These are phyloP conservation scores for Boletus pseudopeckii DNA, from an alignment of 768 basidiomycete genomes.

Conservation along the genomic window DNA sequence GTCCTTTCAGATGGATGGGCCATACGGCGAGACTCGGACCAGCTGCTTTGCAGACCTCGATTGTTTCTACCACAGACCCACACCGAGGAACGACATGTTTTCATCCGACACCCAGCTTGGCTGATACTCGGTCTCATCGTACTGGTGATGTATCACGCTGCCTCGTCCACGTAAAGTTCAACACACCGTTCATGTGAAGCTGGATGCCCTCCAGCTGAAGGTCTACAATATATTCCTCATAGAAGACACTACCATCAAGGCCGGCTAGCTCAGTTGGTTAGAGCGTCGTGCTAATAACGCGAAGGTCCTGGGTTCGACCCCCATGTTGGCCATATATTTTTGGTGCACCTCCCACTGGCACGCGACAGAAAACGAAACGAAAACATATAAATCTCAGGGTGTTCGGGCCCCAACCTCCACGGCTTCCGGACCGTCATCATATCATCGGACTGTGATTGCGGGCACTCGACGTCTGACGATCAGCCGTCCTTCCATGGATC, in stretches of 20 bases:
- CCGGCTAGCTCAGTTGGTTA: conserved; percentile 94
- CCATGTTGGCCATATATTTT: conserved; percentile 16
- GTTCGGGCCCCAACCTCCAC: no score
- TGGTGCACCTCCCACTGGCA: no score
- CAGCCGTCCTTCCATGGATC: no score
- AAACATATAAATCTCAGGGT: no score
- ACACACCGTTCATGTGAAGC: background rate
- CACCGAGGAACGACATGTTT: background rate
- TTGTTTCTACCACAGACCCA: background rate
- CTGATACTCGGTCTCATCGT: background rate
- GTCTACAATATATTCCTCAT: no score
- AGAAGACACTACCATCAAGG: conserved; percentile 26
- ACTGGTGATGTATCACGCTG: no score
- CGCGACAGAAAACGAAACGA: no score
- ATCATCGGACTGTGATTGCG: no score
- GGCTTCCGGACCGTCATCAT: no score
- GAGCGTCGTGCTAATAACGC: conserved; percentile 75
- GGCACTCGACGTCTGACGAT: no score
- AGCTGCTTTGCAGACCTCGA: background rate
- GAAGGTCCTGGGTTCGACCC: conserved; percentile 22
- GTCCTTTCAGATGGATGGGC: background rate
- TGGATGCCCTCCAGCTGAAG: no score
- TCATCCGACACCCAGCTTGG: background rate
- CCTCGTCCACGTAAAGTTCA: background rate
- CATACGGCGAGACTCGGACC: background rate